These are phyloP conservation scores for Eucalyptus tenuipes DNA, from an alignment of 345 rosid genomes.

Conservation along the genomic window DNA sequence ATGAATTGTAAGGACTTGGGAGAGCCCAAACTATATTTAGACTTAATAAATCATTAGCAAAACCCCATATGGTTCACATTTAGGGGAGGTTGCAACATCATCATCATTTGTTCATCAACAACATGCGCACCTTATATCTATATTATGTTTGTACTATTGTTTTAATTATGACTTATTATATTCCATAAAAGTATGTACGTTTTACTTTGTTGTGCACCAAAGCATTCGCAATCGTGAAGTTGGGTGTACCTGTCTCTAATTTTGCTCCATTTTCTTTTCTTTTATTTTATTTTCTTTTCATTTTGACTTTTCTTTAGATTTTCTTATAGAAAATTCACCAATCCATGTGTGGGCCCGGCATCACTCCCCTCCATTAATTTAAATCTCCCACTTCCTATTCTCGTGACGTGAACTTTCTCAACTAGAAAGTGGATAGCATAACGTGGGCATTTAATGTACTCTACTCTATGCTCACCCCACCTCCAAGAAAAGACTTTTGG, in stretches of 20 bases:
- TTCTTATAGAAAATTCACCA: not conserved
- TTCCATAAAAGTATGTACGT: not conserved
- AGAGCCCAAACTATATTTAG: not conserved
- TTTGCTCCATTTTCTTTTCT: not conserved
- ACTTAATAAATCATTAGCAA: not conserved
- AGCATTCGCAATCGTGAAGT: not conserved
- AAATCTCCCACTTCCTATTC: not conserved
- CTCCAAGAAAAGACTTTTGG: not conserved
- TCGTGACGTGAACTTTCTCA: not conserved
- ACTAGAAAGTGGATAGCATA: not conserved
- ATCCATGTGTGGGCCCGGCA: not conserved
- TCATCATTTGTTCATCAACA: not conserved
- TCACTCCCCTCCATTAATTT: not conserved
- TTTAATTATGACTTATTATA: not conserved
- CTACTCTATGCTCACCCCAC: not conserved
- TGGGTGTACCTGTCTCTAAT: not conserved
- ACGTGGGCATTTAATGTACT: not conserved
- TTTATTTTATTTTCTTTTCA: not conserved
- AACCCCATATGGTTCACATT: not conserved
- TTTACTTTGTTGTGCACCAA: not conserved
- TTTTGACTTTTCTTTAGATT: not conserved
- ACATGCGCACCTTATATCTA: not conserved
- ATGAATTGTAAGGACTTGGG: not conserved
- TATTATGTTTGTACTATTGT: not conserved
- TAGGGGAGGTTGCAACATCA: not conserved